phyloP scores from a whole-genome alignment of 2,329 filamentous ascomycete genomes.

The Colletotrichum lupini region DNA sequence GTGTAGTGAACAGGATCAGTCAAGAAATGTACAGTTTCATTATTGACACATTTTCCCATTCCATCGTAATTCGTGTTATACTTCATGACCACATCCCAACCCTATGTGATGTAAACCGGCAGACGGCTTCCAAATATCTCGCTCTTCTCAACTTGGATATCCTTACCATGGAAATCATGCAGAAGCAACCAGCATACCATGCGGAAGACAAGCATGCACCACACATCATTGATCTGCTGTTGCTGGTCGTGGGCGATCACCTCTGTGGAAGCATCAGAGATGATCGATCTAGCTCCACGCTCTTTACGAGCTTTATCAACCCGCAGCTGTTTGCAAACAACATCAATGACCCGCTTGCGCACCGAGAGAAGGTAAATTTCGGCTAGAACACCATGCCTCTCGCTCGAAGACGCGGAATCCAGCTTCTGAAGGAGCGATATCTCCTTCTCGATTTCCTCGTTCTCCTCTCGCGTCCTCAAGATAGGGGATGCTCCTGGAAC shows the following conservation, averaged over 20 bases:
- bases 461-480: not conserved
- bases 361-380: conserved; percentile 24
- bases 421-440: conserved; percentile 21
- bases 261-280: conserved; percentile 14
- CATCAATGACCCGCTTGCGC: conserved; percentile 18
- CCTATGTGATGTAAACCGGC: conserved; percentile 46
- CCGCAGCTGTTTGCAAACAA: conserved; percentile 13
- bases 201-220: conserved; percentile 49
- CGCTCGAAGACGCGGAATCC: conserved; percentile 20
- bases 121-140: conserved; percentile 48
- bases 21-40: not conserved
- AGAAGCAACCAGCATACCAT: conserved; percentile 52
- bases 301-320: not conserved
- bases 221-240: conserved; percentile 39
- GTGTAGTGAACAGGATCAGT: too few species aligned
- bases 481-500: not conserved
- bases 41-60: not conserved
- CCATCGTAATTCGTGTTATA: not conserved
- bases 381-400: conserved; percentile 19
- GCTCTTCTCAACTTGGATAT: conserved; percentile 46
- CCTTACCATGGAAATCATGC: conserved; percentile 51
- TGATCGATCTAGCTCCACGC: conserved; percentile 13
- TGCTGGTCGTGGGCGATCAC: not conserved
- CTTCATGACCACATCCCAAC: not conserved
- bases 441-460: not conserved